These are phyloP conservation scores for Zygoascus biomembranicola DNA, from an alignment of 805 yeast genomes.

Conservation along the genomic window DNA sequence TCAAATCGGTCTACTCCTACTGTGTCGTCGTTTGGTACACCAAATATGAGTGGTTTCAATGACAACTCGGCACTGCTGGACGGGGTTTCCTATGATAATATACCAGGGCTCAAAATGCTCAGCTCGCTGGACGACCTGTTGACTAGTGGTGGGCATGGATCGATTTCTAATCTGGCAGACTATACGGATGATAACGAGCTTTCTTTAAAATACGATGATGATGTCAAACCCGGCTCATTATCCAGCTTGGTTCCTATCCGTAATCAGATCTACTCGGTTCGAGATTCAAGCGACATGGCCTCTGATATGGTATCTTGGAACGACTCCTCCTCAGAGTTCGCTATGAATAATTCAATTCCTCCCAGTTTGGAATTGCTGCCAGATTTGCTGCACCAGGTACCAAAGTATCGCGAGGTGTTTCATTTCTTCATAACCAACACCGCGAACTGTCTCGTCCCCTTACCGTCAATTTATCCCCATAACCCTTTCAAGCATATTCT, in stretches of 20 bases:
- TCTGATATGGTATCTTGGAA: background rate
- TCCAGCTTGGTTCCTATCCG: background rate
- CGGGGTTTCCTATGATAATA: background rate
- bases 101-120: background rate
- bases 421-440: slow-evolving; percentile 57
- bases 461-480: slow-evolving; percentile 46
- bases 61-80: background rate
- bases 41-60: background rate
- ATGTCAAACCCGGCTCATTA: background rate
- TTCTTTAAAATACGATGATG: background rate
- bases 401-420: slow-evolving; percentile 52
- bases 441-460: slow-evolving; percentile 55
- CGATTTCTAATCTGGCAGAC: background rate
- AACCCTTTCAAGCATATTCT: slow-evolving; percentile 60
- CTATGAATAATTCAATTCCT: slow-evolving; percentile 18
- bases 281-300: background rate
- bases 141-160: background rate
- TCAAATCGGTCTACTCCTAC: background rate
- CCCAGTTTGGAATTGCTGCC: slow-evolving; percentile 45
- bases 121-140: background rate
- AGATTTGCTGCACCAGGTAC: slow-evolving; percentile 49
- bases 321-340: background rate
- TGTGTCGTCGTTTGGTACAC: background rate
- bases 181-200: background rate
- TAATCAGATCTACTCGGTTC: background rate